A percentile compares a stretch with the other conserved stretches of the same genome.
phyloP scores from a whole-genome alignment of 257 asterid species.

The Solanum arcanum region DNA sequence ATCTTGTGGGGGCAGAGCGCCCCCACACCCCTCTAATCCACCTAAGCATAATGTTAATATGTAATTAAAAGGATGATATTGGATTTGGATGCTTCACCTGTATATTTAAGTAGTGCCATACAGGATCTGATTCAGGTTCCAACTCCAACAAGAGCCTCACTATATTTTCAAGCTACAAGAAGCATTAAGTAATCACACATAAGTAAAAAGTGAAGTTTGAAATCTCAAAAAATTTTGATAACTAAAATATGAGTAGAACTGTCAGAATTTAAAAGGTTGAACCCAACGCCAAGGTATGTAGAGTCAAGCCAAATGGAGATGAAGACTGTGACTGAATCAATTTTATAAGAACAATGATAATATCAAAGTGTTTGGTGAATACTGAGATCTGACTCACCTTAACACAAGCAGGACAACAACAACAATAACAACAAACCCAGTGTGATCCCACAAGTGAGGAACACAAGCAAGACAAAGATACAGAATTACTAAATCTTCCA shows the following conservation, averaged over 20 bases:
- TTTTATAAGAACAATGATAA: background rate
- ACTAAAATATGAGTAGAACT: background rate
- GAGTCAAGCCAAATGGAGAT: background rate
- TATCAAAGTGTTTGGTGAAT: background rate
- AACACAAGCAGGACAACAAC: background rate
- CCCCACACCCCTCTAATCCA: background rate
- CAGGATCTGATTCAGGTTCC: constrained; percentile 97
- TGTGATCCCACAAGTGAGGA: background rate
- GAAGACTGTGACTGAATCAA: background rate
- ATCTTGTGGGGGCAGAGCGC: background rate
- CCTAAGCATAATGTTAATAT: background rate
- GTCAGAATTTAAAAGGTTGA: background rate
- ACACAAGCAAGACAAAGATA: background rate
- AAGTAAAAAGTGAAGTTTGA: background rate
- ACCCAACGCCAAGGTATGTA: background rate
- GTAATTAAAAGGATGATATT: background rate
- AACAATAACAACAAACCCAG: background rate
- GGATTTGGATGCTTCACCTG: constrained; percentile 41
- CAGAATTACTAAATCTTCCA: background rate
- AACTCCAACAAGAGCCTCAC: constrained; percentile 93
- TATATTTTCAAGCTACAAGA: constrained; percentile 87
- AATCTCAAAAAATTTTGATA: background rate
- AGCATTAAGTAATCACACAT: constrained; percentile 12
- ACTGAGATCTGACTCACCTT: background rate
- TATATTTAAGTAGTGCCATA: constrained; percentile 79